Evolutionary conservation across 2,329 filamentous ascomycete species (phyloP).

Genomic region (Hymenoscyphus infarciens): DNA sequence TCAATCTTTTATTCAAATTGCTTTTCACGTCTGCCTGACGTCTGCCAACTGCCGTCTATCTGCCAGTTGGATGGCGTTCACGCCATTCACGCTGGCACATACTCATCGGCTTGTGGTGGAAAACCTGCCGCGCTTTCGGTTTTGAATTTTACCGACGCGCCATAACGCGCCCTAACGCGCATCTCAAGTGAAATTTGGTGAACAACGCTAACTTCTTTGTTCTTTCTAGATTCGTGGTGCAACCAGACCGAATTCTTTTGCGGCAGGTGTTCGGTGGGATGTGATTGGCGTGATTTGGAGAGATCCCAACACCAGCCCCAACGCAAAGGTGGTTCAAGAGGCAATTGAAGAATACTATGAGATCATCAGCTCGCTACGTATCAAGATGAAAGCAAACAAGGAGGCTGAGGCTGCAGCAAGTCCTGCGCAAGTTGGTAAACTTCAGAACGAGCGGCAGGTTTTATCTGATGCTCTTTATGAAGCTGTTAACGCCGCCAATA

Average conservation of each 20-base stretch:
- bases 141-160: background rate
- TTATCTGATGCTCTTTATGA: slow-evolving; percentile 49
- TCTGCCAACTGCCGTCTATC: too few species aligned
- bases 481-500: slow-evolving; percentile 51
- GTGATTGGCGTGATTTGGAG: slow-evolving; percentile 49
- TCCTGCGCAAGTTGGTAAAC: slow-evolving; percentile 34
- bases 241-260: slow-evolving; percentile 38
- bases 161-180: background rate
- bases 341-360: slow-evolving; percentile 34
- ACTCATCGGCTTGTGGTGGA: background rate
- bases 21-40: background rate
- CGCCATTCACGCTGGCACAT: background rate
- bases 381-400: slow-evolving; percentile 31
- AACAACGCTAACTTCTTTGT: background rate
- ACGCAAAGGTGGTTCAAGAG: slow-evolving; percentile 28
- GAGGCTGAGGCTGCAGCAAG: slow-evolving; percentile 25
- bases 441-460: slow-evolving; percentile 42
- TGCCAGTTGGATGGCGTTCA: too few species aligned
- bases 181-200: too few species aligned
- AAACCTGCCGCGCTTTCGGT: background rate
- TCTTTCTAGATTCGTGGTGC: slow-evolving; percentile 29
- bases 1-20: background rate
- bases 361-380: slow-evolving; percentile 31
- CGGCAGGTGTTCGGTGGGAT: slow-evolving; percentile 50
- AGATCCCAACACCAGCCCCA: slow-evolving; percentile 34